A percentile compares a stretch with the other conserved stretches of the same genome.
These are phyloP conservation scores for Paecilomyces niveus DNA, from an alignment of 2,329 filamentous ascomycete genomes.

Conservation along the genomic window DNA sequence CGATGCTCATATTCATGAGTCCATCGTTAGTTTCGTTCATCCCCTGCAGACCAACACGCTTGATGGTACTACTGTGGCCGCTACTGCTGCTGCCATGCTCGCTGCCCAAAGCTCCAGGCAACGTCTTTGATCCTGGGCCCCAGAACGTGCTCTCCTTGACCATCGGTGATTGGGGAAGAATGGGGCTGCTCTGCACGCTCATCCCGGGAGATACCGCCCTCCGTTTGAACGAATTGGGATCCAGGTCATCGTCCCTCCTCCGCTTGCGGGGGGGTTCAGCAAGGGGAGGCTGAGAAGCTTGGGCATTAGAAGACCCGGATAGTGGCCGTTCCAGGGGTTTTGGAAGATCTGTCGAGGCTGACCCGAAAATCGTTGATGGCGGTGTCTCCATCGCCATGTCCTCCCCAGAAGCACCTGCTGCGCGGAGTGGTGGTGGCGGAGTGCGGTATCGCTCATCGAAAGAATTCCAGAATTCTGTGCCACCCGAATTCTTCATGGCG, in stretches of 20 bases:
- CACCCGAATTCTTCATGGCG: constrained; percentile 63
- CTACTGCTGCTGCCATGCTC: constrained; percentile 46
- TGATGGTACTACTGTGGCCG: constrained; percentile 35
- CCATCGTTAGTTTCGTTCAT: constrained; percentile 96
- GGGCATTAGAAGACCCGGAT: constrained; percentile 36
- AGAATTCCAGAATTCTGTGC: constrained; percentile 70
- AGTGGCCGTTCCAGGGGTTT: constrained; percentile 27
- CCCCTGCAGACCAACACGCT: constrained; percentile 74
- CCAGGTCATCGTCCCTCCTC: constrained; percentile 85
- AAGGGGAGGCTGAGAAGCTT: constrained; percentile 40
- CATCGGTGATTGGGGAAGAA: constrained; percentile 72
- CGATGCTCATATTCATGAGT: constrained; percentile 95
- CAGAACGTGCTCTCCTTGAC: constrained; percentile 64
- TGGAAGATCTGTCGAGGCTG: constrained; percentile 18
- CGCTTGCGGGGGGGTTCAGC: constrained; percentile 73
- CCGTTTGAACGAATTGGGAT: constrained; percentile 80
- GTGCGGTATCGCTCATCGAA: constrained; percentile 63
- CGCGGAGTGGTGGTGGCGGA: constrained; percentile 57
- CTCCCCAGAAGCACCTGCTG: constrained; percentile 45
- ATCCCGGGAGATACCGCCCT: constrained; percentile 86
- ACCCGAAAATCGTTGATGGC: constrained; percentile 24
- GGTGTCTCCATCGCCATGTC: constrained; percentile 34
- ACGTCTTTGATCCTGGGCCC: constrained; percentile 62
- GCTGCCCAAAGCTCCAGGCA: constrained; percentile 40
- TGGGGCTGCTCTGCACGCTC: constrained; percentile 82